Conservation (phyloP, 208 protist species). For the Trypanosoma mega region DNA sequence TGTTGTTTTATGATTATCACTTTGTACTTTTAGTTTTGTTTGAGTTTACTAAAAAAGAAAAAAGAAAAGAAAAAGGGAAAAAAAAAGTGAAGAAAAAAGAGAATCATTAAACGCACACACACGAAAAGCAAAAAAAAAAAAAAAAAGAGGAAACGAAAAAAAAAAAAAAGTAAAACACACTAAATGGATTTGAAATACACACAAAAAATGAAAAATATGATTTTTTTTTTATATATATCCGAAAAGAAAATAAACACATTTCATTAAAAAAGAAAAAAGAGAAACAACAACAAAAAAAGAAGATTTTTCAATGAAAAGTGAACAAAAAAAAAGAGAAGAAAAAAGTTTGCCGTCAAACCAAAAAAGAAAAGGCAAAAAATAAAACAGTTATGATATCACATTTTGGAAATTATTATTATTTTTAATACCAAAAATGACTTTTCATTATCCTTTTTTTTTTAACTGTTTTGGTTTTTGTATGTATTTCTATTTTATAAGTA, state of each 20-base stretch:
- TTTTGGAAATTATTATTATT: not conserved
- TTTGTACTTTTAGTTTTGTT: conserved; percentile 3
- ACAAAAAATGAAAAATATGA: not conserved
- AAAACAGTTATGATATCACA: not conserved
- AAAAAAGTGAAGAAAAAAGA: conserved; percentile 11
- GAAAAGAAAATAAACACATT: not conserved
- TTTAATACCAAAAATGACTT: not conserved
- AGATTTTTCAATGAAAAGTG: conserved; percentile 7
- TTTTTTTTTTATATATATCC: no score
- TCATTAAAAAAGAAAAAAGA: conserved; percentile 1
- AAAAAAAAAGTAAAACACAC: not conserved
- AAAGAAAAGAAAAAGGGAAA: conserved; percentile 5
- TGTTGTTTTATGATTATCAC: not conserved
- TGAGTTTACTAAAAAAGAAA: conserved; percentile 1
- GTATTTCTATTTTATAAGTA: not conserved
- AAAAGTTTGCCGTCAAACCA: not conserved
- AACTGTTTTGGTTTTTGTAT: not conserved
- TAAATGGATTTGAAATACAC: not conserved
- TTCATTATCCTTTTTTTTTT: conserved; percentile 8
- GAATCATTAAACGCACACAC: not conserved
- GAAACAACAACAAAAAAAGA: conserved; percentile 14
- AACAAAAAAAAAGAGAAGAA: conserved; percentile 15
- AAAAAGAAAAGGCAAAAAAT: not conserved
- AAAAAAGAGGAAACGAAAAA: not conserved
- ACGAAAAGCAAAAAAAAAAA: not conserved